Base-by-base conservation (phyloP, 805 yeast genomes). In the Starmerella vitae region DNA sequence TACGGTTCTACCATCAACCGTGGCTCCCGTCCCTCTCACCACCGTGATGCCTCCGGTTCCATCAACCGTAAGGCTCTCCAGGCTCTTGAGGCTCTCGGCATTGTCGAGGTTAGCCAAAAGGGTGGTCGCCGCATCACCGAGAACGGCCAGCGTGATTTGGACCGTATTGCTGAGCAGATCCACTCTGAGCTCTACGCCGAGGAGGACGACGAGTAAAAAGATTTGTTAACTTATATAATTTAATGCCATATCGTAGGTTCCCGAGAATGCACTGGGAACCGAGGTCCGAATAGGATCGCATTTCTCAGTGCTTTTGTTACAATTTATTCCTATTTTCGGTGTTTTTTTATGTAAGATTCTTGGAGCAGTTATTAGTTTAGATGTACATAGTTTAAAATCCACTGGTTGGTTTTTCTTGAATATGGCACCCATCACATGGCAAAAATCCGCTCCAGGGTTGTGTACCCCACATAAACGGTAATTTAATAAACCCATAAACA, bases 91-190 rank as follows among this genome's bases (percentile, higher is more conserved):
- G 86, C 88, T 76, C 80, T 91, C 54, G 97, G 97, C 68, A 84
- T 91, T 58, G 73, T 91, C 59, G 98, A 88, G 74, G 74, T 80
- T 67, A 77, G 94, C 65, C 82, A 85, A 71, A 84, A 83, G 72
- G 96, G 96, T 68, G 98, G 98, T 70, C 91, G 98, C 79, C 84
- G 86, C 72, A 84, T 91, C 78, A 80, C 96, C 53, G 95, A 84
- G 67, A 82, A 85, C 72, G 99, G 99, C 68, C 97, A 88, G 76
- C 86, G 98, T 83, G 99, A 91, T 75, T 81, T 91, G 74, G 99
- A 91, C 76, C 96, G 99, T 79, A 88, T 88, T 69, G 97, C 97
- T 65, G 94, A 94, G 68, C 94, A 85, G 74, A 84, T 94, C 67
- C 76, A 82, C 68, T 94, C 85, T 73, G 77, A 76, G 65, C 91